Evolutionary conservation across 495 filamentous ascomycete species (phyloP).

Genomic region (Tuber aestivum): DNA sequence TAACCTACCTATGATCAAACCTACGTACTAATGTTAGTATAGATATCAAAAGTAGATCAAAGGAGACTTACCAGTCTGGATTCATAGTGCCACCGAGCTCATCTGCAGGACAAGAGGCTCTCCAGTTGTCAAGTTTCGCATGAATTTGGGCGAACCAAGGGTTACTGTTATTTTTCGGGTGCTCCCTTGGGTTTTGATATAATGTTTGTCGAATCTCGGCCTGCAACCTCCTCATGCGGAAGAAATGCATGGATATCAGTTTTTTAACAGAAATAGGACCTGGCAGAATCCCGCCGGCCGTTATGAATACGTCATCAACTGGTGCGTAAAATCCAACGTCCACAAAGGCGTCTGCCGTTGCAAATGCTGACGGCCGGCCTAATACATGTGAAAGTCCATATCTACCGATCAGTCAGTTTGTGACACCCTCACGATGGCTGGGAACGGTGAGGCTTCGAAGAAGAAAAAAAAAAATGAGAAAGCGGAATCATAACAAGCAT

Average conservation of each 20-base stretch:
- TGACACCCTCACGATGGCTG: not conserved
- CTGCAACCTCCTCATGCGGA: conserved; percentile 82
- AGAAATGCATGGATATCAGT: conserved; percentile 81
- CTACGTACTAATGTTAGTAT: conserved; percentile 50
- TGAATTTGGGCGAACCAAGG: conserved; percentile 82
- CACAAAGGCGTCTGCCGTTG: conserved; percentile 68
- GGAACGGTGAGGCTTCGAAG: not conserved
- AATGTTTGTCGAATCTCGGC: conserved; percentile 76
- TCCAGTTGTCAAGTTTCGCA: conserved; percentile 69
- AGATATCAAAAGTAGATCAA: conserved; percentile 46
- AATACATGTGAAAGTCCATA: conserved; percentile 74
- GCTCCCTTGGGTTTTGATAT: conserved; percentile 69
- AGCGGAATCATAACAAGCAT: not conserved
- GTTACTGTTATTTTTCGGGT: conserved; percentile 67
- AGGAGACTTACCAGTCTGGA: conserved; percentile 54
- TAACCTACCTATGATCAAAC: conserved; percentile 45
- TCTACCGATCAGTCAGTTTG: conserved; percentile 13
- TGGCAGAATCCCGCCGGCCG: conserved; percentile 63
- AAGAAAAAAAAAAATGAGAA: not conserved
- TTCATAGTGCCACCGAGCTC: conserved; percentile 61
- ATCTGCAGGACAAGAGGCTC: conserved; percentile 54
- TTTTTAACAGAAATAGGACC: conserved; percentile 69
- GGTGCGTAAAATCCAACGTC: conserved; percentile 75
- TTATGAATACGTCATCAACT: conserved; percentile 74
- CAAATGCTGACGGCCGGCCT: conserved; percentile 75